Percentiles rank a stretch among this genome's conserved stretches.
Conservation (phyloP, 805 yeast species). For the Maudiozyma barnettii region DNA sequence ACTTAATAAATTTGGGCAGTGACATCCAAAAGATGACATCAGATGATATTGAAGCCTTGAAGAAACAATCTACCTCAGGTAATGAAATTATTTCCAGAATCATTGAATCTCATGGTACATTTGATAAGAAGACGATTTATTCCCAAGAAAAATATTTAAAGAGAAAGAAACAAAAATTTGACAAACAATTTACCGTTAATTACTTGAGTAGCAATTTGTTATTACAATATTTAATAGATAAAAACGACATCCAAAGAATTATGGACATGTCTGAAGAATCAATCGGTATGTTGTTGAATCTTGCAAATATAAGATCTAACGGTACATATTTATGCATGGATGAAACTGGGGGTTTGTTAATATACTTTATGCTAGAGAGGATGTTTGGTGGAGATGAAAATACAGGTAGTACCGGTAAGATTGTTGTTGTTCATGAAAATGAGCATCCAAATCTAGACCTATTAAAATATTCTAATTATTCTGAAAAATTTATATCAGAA, state of each 20-base stretch:
- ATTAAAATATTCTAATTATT: conserved; percentile 54
- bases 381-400: conserved; percentile 46
- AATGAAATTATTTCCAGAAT: conserved; percentile 73
- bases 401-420: conserved; percentile 38
- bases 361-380: conserved; percentile 80
- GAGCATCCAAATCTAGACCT: conserved; percentile 82
- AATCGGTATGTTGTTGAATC: conserved; percentile 63
- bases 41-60: conserved; percentile 79
- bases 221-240: conserved; percentile 64
- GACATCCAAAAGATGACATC: conserved; percentile 62
- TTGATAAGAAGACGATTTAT: conserved; percentile 77
- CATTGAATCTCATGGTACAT: conserved; percentile 74
- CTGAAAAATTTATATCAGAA: conserved; percentile 40
- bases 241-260: conserved; percentile 58
- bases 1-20: conserved; percentile 58
- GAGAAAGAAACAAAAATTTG: conserved; percentile 85
- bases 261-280: conserved; percentile 81
- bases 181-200: conserved; percentile 76
- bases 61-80: conserved; percentile 61
- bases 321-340: conserved; percentile 84
- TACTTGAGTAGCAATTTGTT: conserved; percentile 62
- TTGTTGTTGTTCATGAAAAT: conserved; percentile 77
- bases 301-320: conserved; percentile 80
- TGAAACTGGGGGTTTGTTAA: conserved; percentile 88
- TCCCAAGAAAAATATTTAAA: conserved; percentile 88